A percentile compares a stretch with the other conserved stretches of the same genome.
These are phyloP conservation scores for Fallopia convolvulus DNA, from an alignment of 148 eudicot genomes.

Conservation along the genomic window DNA sequence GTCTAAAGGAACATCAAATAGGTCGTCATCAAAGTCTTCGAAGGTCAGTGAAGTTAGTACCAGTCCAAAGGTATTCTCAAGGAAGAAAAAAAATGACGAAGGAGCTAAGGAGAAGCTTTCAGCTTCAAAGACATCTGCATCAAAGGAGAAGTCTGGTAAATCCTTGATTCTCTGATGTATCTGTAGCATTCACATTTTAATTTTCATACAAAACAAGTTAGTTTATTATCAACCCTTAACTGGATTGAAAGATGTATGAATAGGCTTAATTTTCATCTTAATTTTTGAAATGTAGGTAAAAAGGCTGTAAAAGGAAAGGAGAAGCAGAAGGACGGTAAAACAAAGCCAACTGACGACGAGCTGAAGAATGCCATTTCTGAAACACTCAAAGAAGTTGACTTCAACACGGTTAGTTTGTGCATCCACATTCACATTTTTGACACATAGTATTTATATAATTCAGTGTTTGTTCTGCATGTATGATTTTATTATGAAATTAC, in stretches of 20 bases:
- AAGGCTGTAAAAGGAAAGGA: conserved; percentile 54
- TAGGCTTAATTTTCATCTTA: not conserved
- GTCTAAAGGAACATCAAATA: conserved; percentile 39
- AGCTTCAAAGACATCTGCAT: conserved; percentile 52
- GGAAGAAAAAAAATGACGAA: conserved; percentile 66
- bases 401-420: conserved; percentile 65
- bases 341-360: conserved; percentile 66
- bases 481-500: not conserved
- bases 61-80: conserved; percentile 59
- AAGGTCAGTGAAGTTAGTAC: conserved; percentile 34
- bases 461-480: not conserved
- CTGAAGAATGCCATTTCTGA: conserved; percentile 65
- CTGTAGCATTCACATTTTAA: not conserved
- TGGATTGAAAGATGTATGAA: not conserved
- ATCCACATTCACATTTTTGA: not conserved
- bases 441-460: not conserved
- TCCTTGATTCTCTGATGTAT: not conserved
- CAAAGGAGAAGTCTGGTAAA: conserved; percentile 57
- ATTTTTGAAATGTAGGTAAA: conserved; percentile 35
- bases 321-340: conserved; percentile 52
- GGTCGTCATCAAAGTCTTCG: conserved; percentile 41
- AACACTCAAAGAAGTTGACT: conserved; percentile 88
- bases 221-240: not conserved
- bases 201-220: not conserved
- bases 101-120: conserved; percentile 45